Evolutionary conservation across 1,284 basidiomycete species (phyloP).

Genomic region (Sanghuangporus baumii): DNA sequence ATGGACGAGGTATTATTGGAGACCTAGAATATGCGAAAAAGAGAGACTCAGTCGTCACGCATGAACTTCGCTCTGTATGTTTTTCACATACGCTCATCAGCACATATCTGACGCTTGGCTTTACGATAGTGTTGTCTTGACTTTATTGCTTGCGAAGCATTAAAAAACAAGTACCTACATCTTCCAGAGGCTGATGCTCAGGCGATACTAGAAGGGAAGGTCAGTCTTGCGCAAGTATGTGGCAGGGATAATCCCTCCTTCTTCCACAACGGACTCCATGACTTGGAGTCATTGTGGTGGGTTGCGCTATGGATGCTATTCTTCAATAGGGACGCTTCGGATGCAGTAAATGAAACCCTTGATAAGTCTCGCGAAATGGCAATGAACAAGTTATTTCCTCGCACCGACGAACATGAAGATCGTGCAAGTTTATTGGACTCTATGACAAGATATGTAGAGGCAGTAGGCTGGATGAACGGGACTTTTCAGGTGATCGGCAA

Average conservation of each 20-base stretch:
- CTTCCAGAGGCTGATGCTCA: neutral
- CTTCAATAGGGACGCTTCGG: neutral
- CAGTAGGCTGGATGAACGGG: too few relatives aligned
- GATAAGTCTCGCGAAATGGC: neutral
- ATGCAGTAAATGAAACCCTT: neutral
- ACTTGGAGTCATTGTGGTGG: constrained; percentile 7
- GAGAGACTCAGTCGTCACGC: neutral
- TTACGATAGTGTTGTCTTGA: neutral
- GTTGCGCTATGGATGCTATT: neutral
- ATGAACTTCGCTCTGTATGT: neutral
- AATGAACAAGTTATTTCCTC: neutral
- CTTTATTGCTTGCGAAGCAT: neutral
- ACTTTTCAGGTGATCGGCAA: too few relatives aligned
- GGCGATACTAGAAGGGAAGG: neutral
- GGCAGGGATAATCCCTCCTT: neutral
- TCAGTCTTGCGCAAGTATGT: neutral
- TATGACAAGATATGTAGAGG: too few relatives aligned
- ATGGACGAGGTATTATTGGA: neutral
- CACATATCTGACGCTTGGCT: neutral
- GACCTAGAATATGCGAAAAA: neutral
- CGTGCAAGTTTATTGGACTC: too few relatives aligned
- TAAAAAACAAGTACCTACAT: neutral
- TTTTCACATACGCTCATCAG: neutral
- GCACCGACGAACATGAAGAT: too few relatives aligned
- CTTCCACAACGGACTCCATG: neutral